phyloP scores from a whole-genome alignment of 1,284 basidiomycete species.

The Pseudozyma tsukubaensis region DNA sequence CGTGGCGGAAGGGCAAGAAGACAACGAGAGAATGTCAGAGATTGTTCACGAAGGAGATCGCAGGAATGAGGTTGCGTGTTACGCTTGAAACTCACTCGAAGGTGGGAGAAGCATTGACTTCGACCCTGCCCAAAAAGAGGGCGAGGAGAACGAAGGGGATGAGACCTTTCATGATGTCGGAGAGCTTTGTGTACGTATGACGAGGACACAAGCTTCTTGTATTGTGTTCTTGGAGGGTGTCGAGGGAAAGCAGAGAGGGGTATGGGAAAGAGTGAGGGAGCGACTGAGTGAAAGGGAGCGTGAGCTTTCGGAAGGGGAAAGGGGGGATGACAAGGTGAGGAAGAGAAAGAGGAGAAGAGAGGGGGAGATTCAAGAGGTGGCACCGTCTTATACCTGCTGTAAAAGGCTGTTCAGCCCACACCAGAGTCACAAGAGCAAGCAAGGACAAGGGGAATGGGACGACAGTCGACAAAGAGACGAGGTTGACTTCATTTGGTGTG shows the following conservation, averaged over 20 bases:
- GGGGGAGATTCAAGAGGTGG: background rate
- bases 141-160: conserved; percentile 14
- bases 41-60: background rate
- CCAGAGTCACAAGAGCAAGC: background rate
- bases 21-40: background rate
- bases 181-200: background rate
- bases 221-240: too few relatives aligned
- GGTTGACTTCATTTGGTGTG: too few relatives aligned
- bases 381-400: background rate
- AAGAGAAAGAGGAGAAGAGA: background rate
- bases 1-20: background rate
- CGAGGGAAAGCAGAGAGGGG: background rate
- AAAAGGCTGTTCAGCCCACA: background rate
- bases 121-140: conserved; percentile 11
- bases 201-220: too few relatives aligned
- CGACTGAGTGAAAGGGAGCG: background rate
- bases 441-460: background rate
- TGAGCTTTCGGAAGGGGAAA: background rate
- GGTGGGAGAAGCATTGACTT: conserved; percentile 12
- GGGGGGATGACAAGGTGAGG: background rate
- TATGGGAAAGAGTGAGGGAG: background rate
- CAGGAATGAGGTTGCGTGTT: background rate
- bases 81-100: conserved; percentile 15
- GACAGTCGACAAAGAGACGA: too few relatives aligned
- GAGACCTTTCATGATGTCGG: conserved; percentile 15